A percentile compares a stretch with the other conserved stretches of the same genome.
Evolutionary conservation across 371 early-diverging fungal genomes (phyloP).

Genomic region (Phascolomyces articulosus): DNA sequence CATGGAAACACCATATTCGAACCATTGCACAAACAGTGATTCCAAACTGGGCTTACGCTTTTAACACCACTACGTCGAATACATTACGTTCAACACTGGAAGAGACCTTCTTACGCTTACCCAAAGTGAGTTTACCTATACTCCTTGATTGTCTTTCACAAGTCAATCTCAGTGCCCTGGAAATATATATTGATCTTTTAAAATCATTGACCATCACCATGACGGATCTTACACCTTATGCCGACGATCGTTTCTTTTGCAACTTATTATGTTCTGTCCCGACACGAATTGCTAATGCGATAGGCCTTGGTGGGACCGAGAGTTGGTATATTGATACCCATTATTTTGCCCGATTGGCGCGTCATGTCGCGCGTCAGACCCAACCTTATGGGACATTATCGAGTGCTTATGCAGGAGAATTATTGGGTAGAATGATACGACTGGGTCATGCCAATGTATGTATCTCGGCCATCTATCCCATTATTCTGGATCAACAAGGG

Average conservation of each 20-base stretch:
- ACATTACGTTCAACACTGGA: conserved; percentile 6
- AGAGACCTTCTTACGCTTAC: conserved; percentile 13
- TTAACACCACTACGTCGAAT: background rate
- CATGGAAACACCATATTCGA: conserved; percentile 36
- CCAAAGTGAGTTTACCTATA: conserved; percentile 19
- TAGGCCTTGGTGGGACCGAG: conserved; percentile 19
- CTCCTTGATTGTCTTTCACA: conserved; percentile 26
- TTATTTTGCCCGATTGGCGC: conserved; percentile 12
- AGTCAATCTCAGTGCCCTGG: conserved; percentile 12
- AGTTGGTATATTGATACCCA: conserved; percentile 23
- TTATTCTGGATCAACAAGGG: conserved; percentile 11
- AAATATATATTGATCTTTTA: conserved; percentile 1
- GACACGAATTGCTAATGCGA: conserved; percentile 28
- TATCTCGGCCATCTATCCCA: conserved; percentile 25
- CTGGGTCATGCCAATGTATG: conserved; percentile 32
- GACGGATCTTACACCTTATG: background rate
- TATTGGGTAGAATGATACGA: conserved; percentile 31
- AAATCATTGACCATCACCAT: background rate
- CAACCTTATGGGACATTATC: too few relatives aligned
- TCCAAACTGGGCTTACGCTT: conserved; percentile 32
- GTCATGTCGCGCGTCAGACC: conserved; percentile 8
- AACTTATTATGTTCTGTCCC: conserved; percentile 36
- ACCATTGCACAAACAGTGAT: conserved; percentile 22
- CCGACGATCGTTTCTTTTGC: conserved; percentile 20
- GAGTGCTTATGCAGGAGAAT: conserved; percentile 16